Percentiles rank a stretch among this genome's conserved stretches.
phyloP scores from a whole-genome alignment of 2,329 filamentous ascomycete species.

The Arachnomyces sp. region DNA sequence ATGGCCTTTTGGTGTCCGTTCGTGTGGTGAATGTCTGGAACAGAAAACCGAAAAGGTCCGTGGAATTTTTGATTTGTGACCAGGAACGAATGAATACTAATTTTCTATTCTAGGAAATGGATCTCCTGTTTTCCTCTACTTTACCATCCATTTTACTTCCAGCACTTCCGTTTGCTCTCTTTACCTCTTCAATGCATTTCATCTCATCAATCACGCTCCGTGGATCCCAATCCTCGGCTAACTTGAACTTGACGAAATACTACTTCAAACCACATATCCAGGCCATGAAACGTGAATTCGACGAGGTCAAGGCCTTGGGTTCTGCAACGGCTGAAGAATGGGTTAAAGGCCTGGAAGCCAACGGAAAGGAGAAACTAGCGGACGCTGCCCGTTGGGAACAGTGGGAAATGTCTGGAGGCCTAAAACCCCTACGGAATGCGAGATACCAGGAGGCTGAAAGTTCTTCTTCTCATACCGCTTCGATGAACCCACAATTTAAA shows the following conservation, averaged over 20 bases:
- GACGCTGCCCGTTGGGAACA: conserved; percentile 67
- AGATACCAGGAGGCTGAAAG: conserved; percentile 2
- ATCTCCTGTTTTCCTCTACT: conserved; percentile 57
- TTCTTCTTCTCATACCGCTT: neutral
- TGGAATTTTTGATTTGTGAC: conserved; percentile 12
- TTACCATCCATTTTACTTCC: conserved; percentile 55
- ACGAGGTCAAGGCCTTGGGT: conserved; percentile 59
- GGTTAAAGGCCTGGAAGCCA: conserved; percentile 63
- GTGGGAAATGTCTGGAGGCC: conserved; percentile 50
- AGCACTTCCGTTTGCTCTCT: conserved; percentile 62
- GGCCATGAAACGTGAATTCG: conserved; percentile 55
- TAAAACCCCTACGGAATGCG: conserved; percentile 17
- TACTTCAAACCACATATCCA: conserved; percentile 59
- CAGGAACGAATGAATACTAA: conserved; percentile 15
- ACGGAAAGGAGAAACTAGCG: conserved; percentile 53
- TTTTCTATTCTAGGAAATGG: conserved; percentile 53
- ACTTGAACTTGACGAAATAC: conserved; percentile 55
- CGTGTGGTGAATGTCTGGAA: conserved; percentile 60
- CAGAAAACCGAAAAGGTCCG: conserved; percentile 58
- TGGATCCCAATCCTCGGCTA: conserved; percentile 19
- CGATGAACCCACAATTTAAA: conserved; percentile 1
- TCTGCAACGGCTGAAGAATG: conserved; percentile 65
- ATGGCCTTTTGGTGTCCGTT: conserved; percentile 63
- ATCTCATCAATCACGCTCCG: conserved; percentile 52
- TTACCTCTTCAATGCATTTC: conserved; percentile 55